These are phyloP conservation scores for Medicago ruthenica DNA, from an alignment of 306 rosid species.

Conservation along the genomic window DNA sequence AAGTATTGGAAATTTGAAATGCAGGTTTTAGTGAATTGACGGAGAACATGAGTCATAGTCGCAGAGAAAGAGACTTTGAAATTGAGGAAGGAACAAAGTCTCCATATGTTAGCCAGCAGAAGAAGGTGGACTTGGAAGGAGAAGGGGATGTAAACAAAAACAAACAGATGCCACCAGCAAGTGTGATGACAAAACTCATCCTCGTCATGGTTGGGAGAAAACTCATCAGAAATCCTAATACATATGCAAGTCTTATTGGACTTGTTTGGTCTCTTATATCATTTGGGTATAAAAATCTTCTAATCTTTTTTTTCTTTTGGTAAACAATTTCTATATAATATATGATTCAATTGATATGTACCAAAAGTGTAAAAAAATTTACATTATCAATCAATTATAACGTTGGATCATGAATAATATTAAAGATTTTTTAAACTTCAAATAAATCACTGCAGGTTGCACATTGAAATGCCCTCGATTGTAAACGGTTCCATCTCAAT, in stretches of 20 bases:
- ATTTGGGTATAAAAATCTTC: slow-evolving; percentile 53
- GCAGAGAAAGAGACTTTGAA: slow-evolving; percentile 45
- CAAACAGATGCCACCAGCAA: slow-evolving; percentile 79
- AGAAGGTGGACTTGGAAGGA: slow-evolving; percentile 61
- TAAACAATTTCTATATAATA: neutral
- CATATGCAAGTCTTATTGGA: slow-evolving; percentile 83
- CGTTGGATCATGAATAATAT: neutral
- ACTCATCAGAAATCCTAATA: slow-evolving; percentile 89
- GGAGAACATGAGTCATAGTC: slow-evolving; percentile 66
- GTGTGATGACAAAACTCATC: slow-evolving; percentile 89
- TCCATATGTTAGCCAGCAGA: slow-evolving; percentile 57
- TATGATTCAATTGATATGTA: neutral
- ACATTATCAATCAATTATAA: neutral
- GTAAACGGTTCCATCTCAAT: slow-evolving; percentile 81
- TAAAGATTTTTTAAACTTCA: neutral
- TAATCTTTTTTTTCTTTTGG: neutral
- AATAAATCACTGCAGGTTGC: slow-evolving; percentile 52
- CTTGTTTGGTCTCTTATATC: slow-evolving; percentile 83
- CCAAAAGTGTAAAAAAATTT: too few relatives aligned
- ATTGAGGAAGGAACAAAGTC: slow-evolving; percentile 68
- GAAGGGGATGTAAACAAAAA: slow-evolving; percentile 51
- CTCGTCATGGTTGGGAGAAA: slow-evolving; percentile 95
- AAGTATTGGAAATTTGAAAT: neutral
- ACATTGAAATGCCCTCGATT: slow-evolving; percentile 81
- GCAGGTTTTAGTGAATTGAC: slow-evolving; percentile 59